These are phyloP conservation scores for Syzygium malaccense DNA, from an alignment of 441 rosid genomes.

Conservation along the genomic window DNA sequence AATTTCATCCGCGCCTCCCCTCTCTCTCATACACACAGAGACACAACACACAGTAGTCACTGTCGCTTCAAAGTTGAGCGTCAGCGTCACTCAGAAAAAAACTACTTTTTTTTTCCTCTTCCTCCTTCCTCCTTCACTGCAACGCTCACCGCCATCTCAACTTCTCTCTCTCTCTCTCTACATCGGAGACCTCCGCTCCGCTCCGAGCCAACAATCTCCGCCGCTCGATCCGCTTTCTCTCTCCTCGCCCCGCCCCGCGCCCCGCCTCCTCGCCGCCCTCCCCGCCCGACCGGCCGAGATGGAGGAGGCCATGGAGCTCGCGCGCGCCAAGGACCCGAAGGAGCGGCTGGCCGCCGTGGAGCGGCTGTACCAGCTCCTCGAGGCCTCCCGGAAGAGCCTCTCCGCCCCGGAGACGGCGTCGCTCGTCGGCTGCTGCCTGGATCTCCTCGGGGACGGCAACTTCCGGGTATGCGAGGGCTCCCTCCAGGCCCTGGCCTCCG, in stretches of 20 bases:
- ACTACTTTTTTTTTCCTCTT: background rate
- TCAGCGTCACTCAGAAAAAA: background rate
- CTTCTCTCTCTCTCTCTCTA: background rate
- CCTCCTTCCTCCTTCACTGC: background rate
- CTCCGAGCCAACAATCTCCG: background rate
- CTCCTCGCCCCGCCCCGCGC: conserved; percentile 13
- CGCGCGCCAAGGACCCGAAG: conserved; percentile 94
- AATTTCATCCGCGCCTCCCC: background rate
- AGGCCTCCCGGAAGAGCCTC: conserved; percentile 79
- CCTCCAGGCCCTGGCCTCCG: conserved; percentile 94
- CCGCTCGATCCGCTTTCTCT: background rate
- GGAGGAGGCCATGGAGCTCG: conserved; percentile 98
- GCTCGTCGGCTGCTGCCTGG: conserved; percentile 89
- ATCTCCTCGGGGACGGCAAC: conserved; percentile 94
- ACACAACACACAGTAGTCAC: background rate
- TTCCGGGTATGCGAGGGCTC: conserved; percentile 94
- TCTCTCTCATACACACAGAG: background rate
- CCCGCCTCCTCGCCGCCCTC: background rate
- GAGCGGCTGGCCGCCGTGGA: conserved; percentile 99
- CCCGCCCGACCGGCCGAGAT: conserved; percentile 8
- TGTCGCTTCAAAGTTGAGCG: background rate
- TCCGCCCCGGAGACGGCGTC: conserved; percentile 69
- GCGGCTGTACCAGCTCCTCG: conserved; percentile 81
- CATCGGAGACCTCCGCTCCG: background rate
- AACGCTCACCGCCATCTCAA: background rate